Evolutionary conservation across 768 basidiomycete genomes (phyloP), one percentile per base, ranked within the genome.

Genomic region (Lentinula boryana): DNA sequence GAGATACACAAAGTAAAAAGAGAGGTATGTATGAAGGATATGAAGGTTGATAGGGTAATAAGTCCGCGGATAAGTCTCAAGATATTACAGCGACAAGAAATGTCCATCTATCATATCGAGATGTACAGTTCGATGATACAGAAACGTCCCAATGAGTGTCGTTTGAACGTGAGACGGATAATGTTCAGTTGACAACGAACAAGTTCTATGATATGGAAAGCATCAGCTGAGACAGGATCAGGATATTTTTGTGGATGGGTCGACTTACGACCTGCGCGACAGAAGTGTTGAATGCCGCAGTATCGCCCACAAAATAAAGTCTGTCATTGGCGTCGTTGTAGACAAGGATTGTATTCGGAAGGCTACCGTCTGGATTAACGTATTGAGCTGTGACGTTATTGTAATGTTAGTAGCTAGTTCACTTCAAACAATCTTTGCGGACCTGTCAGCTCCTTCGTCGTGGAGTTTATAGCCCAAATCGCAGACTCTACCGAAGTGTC

Each of bases 301-400:
- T 65, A 62, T 80, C 75, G 5, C 79, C 79, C 31, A 74, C 72
- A 60, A 84, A 76, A 65, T 80, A 76, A 2, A 84, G 66, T 0
- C 55, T 60, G 62, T 80, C 79, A 67, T 75, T 68, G 52, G 67
- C 68, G 58, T 67, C 70, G 61, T 78, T 70, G 63, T 76, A 80
- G 16, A 71, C 79, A 56, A 82, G 67, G 35, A 66, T 62, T 5
- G 79, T 80, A 6, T 59, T 56, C 15, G 77, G 73, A 38, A 66
- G 68, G 49, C 71, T 76, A 38, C 75, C 74, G 65, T 81, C 76
- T 15, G 71, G 72, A 63, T 83, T 83, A 60, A 77, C 70, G 68
- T 76, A 81, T 64, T 78, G 75, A 5, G 77, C 82, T 83, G 60
- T 33, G 41, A 33, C 44, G 13, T 21, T 18, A 40, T 7, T 7